Evolutionary conservation across 2,329 filamentous ascomycete species (phyloP).

Genomic region (Penicillium decumbens): DNA sequence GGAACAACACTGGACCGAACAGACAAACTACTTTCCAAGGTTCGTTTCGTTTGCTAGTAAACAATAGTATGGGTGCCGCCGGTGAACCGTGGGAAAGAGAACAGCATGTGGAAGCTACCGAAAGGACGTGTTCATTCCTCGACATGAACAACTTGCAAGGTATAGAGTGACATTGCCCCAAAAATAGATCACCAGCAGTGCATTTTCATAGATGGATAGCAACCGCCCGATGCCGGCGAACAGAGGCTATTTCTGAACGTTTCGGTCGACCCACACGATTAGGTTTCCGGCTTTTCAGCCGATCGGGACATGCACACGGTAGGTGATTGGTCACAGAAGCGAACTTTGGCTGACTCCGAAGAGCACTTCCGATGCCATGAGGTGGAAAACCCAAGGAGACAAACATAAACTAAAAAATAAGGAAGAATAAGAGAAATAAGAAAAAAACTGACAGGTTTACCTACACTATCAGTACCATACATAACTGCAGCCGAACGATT

Average conservation of each 20-base stretch:
- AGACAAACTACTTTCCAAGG: neutral
- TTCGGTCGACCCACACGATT: neutral
- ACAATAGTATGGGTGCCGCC: neutral
- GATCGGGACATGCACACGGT: neutral
- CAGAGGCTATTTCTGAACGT: neutral
- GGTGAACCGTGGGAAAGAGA: neutral
- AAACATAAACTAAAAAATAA: neutral
- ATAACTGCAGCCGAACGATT: neutral
- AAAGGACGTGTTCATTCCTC: neutral
- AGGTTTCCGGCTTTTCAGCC: slow-evolving; percentile 1
- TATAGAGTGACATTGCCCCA: neutral
- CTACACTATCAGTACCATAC: neutral
- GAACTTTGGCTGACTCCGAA: neutral
- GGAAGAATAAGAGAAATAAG: neutral
- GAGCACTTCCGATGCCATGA: neutral
- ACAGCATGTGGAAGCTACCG: neutral
- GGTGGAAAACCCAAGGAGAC: neutral
- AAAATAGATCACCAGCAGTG: neutral
- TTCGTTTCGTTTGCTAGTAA: neutral
- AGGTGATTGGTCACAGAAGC: neutral
- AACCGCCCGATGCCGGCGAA: neutral
- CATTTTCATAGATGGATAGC: neutral
- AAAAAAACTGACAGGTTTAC: neutral
- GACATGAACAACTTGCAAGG: neutral
- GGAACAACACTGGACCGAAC: no score